phyloP scores from a whole-genome alignment of 176 grass and related monocot species.

The Dendrocalamus sinicus region DNA sequence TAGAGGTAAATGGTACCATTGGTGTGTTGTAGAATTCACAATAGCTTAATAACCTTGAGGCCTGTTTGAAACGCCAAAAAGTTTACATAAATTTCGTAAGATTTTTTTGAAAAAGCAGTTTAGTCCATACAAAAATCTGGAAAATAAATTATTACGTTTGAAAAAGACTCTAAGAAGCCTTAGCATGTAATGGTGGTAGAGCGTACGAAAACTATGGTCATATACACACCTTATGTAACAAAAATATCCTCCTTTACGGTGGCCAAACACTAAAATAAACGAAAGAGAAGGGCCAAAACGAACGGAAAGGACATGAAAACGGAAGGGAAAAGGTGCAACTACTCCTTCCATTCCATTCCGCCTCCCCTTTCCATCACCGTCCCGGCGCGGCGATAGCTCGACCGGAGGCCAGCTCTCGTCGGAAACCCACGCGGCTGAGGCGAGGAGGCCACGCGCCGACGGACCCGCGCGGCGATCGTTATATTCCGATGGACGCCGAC shows the following conservation, averaged over 20 bases:
- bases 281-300: not conserved
- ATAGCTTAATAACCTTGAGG: too few species aligned
- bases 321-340: not conserved
- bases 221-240: too few species aligned
- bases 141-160: too few species aligned
- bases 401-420: not conserved
- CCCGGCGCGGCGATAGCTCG: not conserved
- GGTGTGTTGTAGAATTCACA: too few species aligned
- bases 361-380: not conserved
- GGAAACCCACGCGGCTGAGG: not conserved
- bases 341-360: conserved; percentile 30
- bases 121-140: too few species aligned
- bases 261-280: not conserved
- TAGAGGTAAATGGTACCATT: too few species aligned
- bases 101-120: not conserved
- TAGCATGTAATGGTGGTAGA: too few species aligned
- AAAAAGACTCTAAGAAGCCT: too few species aligned
- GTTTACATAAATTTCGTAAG: not conserved
- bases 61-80: too few species aligned
- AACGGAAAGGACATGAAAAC: not conserved
- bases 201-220: too few species aligned
- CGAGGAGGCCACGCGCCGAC: not conserved
- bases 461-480: not conserved
- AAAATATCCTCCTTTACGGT: too few species aligned
- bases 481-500: conserved; percentile 50